These are phyloP conservation scores for Coemansia sp. DNA, from an alignment of 192 early-diverging fungal species.

Conservation along the genomic window DNA sequence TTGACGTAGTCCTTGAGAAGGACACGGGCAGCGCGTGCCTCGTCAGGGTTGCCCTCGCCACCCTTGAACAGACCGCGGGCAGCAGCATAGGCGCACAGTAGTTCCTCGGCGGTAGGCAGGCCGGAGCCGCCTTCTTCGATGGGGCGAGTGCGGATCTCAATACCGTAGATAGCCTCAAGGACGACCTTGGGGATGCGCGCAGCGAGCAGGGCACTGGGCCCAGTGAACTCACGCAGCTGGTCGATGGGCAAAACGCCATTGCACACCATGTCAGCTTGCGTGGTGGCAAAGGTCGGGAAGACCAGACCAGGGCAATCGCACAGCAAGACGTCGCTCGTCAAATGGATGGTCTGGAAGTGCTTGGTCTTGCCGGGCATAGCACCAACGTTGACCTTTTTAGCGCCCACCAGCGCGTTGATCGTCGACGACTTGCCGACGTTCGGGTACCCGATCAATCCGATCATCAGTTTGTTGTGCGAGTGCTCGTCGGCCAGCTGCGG, in stretches of 20 bases:
- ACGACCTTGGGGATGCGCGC: slow-evolving; percentile 84
- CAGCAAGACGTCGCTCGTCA: slow-evolving; percentile 80
- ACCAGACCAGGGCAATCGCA: slow-evolving; percentile 99
- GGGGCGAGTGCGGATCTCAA: slow-evolving; percentile 76
- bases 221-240: slow-evolving; percentile 93
- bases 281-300: slow-evolving; percentile 98
- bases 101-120: slow-evolving; percentile 86
- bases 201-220: slow-evolving; percentile 79
- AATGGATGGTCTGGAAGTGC: slow-evolving; percentile 98
- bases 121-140: slow-evolving; percentile 75
- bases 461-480: slow-evolving; percentile 65
- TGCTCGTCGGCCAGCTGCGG: slow-evolving; percentile 54
- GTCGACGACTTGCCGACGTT: slow-evolving; percentile 99
- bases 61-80: slow-evolving; percentile 89
- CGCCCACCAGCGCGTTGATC: slow-evolving; percentile 94
- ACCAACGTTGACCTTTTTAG: slow-evolving; percentile 92
- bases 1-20: slow-evolving; percentile 98
- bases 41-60: slow-evolving; percentile 96
- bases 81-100: slow-evolving; percentile 89
- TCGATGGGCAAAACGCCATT: slow-evolving; percentile 99
- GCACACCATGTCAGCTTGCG: slow-evolving; percentile 97
- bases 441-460: slow-evolving; percentile 98
- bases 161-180: slow-evolving; percentile 91
- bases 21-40: slow-evolving; percentile 93
- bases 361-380: slow-evolving; percentile 99